Conservation (phyloP, 331 rosid genomes). For the Quercus phellos region DNA sequence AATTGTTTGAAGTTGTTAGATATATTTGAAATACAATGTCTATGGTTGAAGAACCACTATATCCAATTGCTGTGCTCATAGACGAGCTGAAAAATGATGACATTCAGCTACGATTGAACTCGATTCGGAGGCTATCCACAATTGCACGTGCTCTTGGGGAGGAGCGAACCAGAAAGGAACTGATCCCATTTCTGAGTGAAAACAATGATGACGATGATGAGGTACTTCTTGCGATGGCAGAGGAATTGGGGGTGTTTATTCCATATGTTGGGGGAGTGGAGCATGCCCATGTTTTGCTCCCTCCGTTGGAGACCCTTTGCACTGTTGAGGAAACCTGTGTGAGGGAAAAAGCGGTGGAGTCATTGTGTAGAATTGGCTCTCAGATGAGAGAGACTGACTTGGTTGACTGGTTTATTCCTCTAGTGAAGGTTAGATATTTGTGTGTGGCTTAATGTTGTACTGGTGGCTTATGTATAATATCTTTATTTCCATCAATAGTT, state of each 20-base stretch:
- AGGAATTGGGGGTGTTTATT: conserved; percentile 89
- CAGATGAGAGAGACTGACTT: conserved; percentile 92
- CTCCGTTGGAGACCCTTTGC: conserved; percentile 82
- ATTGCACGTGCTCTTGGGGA: conserved; percentile 98
- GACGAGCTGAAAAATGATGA: conserved; percentile 96
- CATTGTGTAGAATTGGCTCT: conserved; percentile 87
- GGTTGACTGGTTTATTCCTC: conserved; percentile 79
- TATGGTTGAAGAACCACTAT: conserved; percentile 78
- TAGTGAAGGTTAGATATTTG: conserved; percentile 69
- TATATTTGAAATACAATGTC: conserved; percentile 39
- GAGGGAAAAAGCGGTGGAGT: conserved; percentile 91
- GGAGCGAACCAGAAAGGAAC: conserved; percentile 85
- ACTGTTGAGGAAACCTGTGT: conserved; percentile 97
- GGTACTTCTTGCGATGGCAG: conserved; percentile 99
- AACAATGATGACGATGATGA: conserved; percentile 93
- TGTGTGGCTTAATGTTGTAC: neutral
- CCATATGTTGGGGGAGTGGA: conserved; percentile 98
- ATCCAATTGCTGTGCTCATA: conserved; percentile 92
- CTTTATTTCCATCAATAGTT: no score
- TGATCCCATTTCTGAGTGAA: conserved; percentile 86
- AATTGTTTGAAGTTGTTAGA: conserved; percentile 29
- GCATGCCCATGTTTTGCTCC: conserved; percentile 77
- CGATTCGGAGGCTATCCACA: conserved; percentile 88
- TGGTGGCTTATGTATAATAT: no score
- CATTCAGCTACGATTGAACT: conserved; percentile 84